Conservation (phyloP, 345 rosid species). For the Leavenworthia alabamica region DNA sequence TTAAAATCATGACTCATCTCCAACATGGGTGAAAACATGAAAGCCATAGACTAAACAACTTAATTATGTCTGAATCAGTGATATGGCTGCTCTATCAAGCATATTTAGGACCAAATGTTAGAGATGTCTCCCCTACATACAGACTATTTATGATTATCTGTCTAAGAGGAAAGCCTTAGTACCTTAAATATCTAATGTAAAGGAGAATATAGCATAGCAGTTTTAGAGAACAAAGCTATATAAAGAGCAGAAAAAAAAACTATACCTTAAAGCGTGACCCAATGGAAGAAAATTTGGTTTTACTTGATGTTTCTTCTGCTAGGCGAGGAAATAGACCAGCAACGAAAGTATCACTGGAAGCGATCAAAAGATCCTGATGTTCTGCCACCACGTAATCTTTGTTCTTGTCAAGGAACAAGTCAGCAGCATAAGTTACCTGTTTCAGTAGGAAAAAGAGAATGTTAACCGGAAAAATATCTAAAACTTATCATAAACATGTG, state of each 20-base stretch:
- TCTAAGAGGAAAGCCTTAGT: background rate
- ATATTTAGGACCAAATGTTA: background rate
- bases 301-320: slow-evolving; percentile 84
- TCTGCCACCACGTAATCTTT: slow-evolving; percentile 99
- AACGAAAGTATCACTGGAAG: slow-evolving; percentile 72
- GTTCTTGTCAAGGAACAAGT: slow-evolving; percentile 93
- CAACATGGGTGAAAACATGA: slow-evolving; percentile 4
- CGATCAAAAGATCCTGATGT: slow-evolving; percentile 88
- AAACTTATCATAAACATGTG: slow-evolving; percentile 6
- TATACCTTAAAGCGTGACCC: slow-evolving; percentile 96
- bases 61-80: background rate
- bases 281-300: slow-evolving; percentile 95
- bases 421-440: slow-evolving; percentile 90
- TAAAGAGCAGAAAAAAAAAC: too few species aligned
- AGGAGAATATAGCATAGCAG: slow-evolving; percentile 3
- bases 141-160: slow-evolving; percentile 5
- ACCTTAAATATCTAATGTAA: background rate
- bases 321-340: slow-evolving; percentile 78
- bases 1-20: slow-evolving; percentile 5
- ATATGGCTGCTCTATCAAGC: slow-evolving; percentile 8
- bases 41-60: background rate
- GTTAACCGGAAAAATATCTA: slow-evolving; percentile 13
- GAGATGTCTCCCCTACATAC: slow-evolving; percentile 4
- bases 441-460: slow-evolving; percentile 13
- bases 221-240: too few species aligned